Evolutionary conservation across 2,329 filamentous ascomycete species (phyloP), one percentile per base, ranked within the genome.

Genomic region (Neonectria neomacrospora): DNA sequence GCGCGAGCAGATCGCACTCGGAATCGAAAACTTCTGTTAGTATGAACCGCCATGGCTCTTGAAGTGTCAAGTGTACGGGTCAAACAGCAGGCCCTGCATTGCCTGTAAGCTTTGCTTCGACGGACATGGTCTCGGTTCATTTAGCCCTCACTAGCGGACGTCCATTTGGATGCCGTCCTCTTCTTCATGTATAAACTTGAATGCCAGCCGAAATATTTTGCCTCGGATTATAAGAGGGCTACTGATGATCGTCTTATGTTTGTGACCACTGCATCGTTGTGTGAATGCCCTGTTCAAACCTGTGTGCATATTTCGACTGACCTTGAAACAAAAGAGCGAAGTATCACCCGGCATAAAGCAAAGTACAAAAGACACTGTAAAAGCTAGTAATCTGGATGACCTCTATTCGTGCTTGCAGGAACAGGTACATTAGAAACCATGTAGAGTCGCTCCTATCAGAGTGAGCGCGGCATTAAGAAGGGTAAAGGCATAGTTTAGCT

Each of bases 131-230:
- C 37, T 26, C 44, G 42, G 30, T 20, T 22, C n/a, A 50, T 34
- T 42, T 18, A 42, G 32, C 34, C 52, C 34, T 37, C 37, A 9
- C 30, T 44, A 37, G 23, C 28, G 23, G 28, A 55, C 23, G n/a
- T 53, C 44, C 39, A 53, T 20, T 34, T 58, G 32, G 41, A 54
- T 42, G 16, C 34, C 37, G 32, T 32, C 51, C 11, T 63, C 37
- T 56, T 39, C 41, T 63, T 64, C 56, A 57, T 64, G 61, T 64
- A 60, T 20, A 64, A 55, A 55, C 23, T 55, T 39, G 26, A 55
- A 34, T 52, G 45, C 30, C 30, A 32, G 45, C 37, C 16, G n/a
- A 34, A 37, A 56, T 32, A 5, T 30, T 44, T 26, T 47, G 16
- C 39, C 32, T 51, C 56, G 51, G 42, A 47, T 32, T 37, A 20